These are phyloP conservation scores for Apiospora arundinis DNA, from an alignment of 2,329 filamentous ascomycete species.

Conservation along the genomic window DNA sequence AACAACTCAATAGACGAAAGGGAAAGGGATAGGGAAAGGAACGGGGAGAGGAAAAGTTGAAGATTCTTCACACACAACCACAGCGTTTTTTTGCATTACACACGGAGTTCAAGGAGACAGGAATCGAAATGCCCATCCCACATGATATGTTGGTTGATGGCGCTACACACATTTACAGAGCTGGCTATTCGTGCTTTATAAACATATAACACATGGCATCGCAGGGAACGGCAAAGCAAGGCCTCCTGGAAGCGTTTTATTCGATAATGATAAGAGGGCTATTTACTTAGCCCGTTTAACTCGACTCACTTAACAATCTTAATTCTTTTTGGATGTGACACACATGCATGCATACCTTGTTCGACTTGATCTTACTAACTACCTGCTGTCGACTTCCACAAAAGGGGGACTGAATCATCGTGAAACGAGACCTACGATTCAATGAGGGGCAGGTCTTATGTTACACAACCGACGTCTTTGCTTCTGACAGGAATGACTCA, in stretches of 20 bases:
- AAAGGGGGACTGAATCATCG: background rate
- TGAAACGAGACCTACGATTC: background rate
- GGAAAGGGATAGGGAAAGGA: background rate
- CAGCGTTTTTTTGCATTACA: conserved; percentile 6
- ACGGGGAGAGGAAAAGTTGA: background rate
- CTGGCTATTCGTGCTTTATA: background rate
- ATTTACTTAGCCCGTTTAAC: background rate
- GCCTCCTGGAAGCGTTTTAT: background rate
- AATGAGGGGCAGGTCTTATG: background rate
- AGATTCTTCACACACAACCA: background rate
- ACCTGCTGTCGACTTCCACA: no score
- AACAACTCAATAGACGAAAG: conserved; percentile 8
- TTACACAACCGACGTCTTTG: background rate
- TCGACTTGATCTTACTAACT: no score
- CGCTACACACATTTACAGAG: background rate
- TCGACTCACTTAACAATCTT: background rate
- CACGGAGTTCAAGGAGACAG: conserved; percentile 1
- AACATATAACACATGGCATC: background rate
- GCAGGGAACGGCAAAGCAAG: background rate
- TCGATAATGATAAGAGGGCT: conserved; percentile 8
- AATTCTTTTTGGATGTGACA: background rate
- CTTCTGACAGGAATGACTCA: background rate
- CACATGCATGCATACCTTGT: no score
- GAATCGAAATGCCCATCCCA: background rate
- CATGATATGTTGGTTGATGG: background rate